Conservation (phyloP, 257 asterid genomes). For the Jacaranda copaia region DNA sequence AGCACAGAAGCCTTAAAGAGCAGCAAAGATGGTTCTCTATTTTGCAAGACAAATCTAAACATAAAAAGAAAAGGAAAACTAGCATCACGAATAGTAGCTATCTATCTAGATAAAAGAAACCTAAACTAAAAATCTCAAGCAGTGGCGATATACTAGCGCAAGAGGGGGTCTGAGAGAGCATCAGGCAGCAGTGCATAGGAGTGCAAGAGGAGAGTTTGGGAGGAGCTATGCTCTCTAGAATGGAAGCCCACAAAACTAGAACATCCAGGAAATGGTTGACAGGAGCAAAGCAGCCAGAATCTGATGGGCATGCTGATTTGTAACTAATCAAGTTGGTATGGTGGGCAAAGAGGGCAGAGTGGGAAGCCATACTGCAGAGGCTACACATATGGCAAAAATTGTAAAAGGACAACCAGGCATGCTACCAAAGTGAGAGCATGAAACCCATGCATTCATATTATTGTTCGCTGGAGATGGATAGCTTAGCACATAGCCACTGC, state of each 20-base stretch:
- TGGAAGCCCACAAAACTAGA: conserved; percentile 21
- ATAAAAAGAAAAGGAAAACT: conserved; percentile 20
- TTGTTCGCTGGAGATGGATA: conserved; percentile 18
- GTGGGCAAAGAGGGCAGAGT: conserved; percentile 19
- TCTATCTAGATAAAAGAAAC: not conserved
- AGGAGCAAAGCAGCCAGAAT: conserved; percentile 30
- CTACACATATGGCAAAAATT: conserved; percentile 21
- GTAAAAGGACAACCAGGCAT: conserved; percentile 28
- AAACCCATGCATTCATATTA: conserved; percentile 21
- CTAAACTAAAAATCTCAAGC: not conserved
- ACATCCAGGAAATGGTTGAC: conserved; percentile 28
- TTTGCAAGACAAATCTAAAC: conserved; percentile 18
- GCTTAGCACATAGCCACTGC: not conserved
- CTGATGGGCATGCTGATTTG: conserved; percentile 9
- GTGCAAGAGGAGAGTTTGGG: not conserved
- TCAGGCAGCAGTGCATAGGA: not conserved
- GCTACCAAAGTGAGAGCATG: conserved; percentile 24
- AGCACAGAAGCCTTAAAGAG: conserved; percentile 36
- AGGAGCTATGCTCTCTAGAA: conserved; percentile 23
- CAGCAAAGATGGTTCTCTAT: conserved; percentile 31
- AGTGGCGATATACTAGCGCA: conserved; percentile 7
- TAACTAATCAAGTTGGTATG: conserved; percentile 26
- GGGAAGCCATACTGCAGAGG: conserved; percentile 17
- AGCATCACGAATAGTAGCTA: conserved; percentile 12
- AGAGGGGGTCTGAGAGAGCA: not conserved